Conservation (phyloP, 2,329 filamentous ascomycete species). For the Aschersonia sp. region DNA sequence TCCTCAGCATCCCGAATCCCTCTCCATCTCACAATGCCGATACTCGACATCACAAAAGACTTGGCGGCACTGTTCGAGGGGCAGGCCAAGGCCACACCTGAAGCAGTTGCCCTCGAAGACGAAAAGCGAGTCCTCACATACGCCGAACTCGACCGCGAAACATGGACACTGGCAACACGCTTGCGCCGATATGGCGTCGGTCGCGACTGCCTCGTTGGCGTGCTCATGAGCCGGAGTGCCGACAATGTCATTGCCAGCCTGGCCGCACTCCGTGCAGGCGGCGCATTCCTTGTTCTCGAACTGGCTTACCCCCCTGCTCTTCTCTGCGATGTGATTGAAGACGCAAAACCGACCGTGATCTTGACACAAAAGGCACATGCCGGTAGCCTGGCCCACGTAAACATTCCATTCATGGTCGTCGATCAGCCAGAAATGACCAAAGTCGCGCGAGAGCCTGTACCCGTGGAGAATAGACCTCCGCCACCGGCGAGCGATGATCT, state of each 20-base stretch:
- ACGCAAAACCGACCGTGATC: constrained; percentile 57
- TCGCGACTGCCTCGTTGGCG: constrained; percentile 60
- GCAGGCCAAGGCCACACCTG: constrained; percentile 54
- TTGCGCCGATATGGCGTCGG: constrained; percentile 55
- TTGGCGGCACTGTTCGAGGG: constrained; percentile 55
- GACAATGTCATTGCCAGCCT: constrained; percentile 69
- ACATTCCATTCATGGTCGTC: constrained; percentile 49
- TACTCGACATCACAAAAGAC: constrained; percentile 59
- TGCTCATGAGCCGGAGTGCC: constrained; percentile 60
- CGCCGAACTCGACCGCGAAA: constrained; percentile 53
- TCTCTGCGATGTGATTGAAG: constrained; percentile 61
- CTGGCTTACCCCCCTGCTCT: constrained; percentile 63
- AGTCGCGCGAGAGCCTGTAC: constrained; percentile 8
- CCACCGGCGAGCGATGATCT: constrained; percentile 52
- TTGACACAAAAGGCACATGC: constrained; percentile 53
- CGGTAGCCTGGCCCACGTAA: constrained; percentile 44
- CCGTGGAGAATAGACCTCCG: constrained; percentile 26
- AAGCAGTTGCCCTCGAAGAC: constrained; percentile 60
- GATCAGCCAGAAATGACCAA: constrained; percentile 28
- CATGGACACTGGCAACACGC: constrained; percentile 46
- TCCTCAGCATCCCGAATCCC: background rate
- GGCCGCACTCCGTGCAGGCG: constrained; percentile 63
- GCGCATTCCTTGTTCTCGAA: constrained; percentile 69
- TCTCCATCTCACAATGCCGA: constrained; percentile 31
- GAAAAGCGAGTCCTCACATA: constrained; percentile 55